Conservation (phyloP, 2,329 filamentous ascomycete species). For the Claviceps cyperi region DNA sequence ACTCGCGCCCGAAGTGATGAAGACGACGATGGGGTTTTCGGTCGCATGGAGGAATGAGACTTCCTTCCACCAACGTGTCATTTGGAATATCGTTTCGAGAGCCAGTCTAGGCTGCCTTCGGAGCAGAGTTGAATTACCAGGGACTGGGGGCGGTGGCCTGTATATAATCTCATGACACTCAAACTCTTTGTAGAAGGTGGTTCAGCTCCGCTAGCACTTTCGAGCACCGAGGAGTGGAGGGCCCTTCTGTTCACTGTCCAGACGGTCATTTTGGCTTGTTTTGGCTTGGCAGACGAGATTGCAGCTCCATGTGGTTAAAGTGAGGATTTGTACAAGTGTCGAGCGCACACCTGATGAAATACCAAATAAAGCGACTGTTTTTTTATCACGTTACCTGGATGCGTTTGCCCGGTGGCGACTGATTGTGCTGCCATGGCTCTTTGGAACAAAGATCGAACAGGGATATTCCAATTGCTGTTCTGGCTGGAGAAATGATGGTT, state of each 20-base stretch:
- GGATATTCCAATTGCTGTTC: no score
- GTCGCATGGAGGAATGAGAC: conserved; percentile 77
- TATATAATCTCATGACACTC: conserved; percentile 34
- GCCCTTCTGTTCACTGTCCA: conserved; percentile 17
- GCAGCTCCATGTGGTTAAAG: conserved; percentile 57
- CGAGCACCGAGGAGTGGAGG: conserved; percentile 56
- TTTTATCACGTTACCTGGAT: background rate
- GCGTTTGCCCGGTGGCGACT: background rate
- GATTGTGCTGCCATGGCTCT: background rate
- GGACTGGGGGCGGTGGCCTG: conserved; percentile 24
- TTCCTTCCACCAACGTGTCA: background rate
- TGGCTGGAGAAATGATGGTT: no score
- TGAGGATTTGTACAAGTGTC: conserved; percentile 47
- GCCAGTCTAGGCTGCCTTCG: conserved; percentile 7
- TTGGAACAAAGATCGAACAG: background rate
- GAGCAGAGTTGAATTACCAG: conserved; percentile 18
- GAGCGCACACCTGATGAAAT: conserved; percentile 39
- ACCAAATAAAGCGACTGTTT: conserved; percentile 13
- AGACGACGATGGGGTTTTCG: conserved; percentile 91
- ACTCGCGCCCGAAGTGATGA: conserved; percentile 61
- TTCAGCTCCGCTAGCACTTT: conserved; percentile 48
- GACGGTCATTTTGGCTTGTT: conserved; percentile 9
- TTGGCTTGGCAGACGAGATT: conserved; percentile 19
- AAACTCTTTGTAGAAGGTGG: conserved; percentile 31
- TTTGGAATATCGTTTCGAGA: conserved; percentile 2